phyloP scores from a whole-genome alignment of 345 rosid species.

The Balakata baccata region DNA sequence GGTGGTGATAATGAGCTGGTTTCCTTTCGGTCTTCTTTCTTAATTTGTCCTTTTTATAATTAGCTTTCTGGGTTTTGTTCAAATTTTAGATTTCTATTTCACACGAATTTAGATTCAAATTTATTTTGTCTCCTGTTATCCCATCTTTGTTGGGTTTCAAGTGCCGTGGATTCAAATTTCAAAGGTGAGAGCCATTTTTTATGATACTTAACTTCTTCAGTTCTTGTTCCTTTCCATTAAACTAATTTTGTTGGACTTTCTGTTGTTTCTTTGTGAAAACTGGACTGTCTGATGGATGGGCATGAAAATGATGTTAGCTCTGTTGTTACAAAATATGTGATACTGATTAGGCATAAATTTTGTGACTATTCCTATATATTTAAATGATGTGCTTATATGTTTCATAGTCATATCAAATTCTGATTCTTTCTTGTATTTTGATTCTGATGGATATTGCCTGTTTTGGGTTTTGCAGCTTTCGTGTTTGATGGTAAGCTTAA shows the following conservation, averaged over 20 bases:
- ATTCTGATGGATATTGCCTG: slow-evolving; percentile 4
- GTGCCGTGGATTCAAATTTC: not conserved
- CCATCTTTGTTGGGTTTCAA: not conserved
- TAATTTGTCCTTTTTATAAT: not conserved
- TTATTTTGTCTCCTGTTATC: not conserved
- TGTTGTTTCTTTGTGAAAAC: not conserved
- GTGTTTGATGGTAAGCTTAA: not conserved
- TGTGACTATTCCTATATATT: not conserved
- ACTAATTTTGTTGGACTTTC: not conserved
- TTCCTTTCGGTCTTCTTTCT: not conserved
- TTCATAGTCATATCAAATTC: not conserved
- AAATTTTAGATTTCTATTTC: not conserved
- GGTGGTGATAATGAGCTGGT: too few species aligned
- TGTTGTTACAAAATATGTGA: not conserved
- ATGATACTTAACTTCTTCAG: too few species aligned
- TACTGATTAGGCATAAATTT: not conserved
- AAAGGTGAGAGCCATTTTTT: slow-evolving; percentile 3
- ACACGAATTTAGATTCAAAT: not conserved
- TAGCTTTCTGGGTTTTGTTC: not conserved
- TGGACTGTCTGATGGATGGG: too few species aligned
- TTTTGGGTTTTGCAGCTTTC: slow-evolving; percentile 1
- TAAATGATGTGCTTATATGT: not conserved
- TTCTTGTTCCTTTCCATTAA: not conserved
- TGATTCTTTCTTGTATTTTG: not conserved
- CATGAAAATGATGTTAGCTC: too few species aligned